Conservation (phyloP, 2,329 filamentous ascomycete genomes). For the Cylindrodendrum hubeiense region DNA sequence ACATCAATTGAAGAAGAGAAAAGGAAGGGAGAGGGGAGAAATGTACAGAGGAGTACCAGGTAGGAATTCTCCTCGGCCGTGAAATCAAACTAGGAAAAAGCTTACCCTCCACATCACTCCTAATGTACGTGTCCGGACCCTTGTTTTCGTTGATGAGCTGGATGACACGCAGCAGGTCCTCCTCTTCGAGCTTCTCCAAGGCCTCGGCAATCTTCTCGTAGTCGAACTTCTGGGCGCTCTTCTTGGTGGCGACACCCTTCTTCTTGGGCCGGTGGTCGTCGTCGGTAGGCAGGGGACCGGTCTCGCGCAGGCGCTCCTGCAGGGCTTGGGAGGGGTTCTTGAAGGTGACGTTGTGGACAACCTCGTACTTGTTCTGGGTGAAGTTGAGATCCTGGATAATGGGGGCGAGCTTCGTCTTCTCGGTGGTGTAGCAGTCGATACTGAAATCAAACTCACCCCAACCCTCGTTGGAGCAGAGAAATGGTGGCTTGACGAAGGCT, state of each 20-base stretch:
- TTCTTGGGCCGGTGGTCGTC: conserved; percentile 72
- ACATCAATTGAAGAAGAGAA: conserved; percentile 47
- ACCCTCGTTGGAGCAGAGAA: conserved; percentile 91
- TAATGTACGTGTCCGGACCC: conserved; percentile 91
- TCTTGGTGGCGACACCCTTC: conserved; percentile 76
- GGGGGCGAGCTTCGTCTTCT: conserved; percentile 83
- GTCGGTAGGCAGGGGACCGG: conserved; percentile 85
- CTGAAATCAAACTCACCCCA: conserved; percentile 99
- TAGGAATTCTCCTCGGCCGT: neutral
- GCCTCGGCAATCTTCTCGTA: conserved; percentile 98
- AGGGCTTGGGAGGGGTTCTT: conserved; percentile 94
- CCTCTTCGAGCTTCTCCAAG: conserved; percentile 88
- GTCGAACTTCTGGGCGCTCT: conserved; percentile 81
- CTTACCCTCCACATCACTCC: conserved; percentile 96
- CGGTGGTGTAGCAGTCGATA: conserved; percentile 84
- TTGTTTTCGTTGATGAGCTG: conserved; percentile 99
- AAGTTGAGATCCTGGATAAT: conserved; percentile 96
- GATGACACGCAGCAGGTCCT: conserved; percentile 93
- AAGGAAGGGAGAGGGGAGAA: conserved; percentile 1
- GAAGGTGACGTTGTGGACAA: conserved; percentile 84
- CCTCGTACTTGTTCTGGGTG: conserved; percentile 82
- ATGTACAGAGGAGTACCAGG: neutral
- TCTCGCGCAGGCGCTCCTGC: conserved; percentile 82
- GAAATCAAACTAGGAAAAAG: conserved; percentile 39
- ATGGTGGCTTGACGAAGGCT: conserved; percentile 89